Evolutionary conservation across 768 basidiomycete genomes (phyloP).

Genomic region (Pulveroboletus sp.): DNA sequence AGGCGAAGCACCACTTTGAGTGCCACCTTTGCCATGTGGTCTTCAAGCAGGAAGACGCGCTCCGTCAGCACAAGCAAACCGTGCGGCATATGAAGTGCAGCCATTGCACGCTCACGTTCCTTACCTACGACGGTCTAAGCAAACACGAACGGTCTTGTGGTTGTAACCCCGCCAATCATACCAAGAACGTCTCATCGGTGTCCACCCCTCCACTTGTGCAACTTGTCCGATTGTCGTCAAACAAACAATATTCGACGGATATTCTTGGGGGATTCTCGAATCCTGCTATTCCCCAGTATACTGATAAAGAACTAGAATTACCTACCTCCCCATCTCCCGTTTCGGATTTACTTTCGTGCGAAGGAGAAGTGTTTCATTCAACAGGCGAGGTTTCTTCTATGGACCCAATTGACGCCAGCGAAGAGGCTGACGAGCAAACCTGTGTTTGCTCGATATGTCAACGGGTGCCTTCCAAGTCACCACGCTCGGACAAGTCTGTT

Average conservation of each 20-base stretch:
- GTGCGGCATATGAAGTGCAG: constrained; percentile 4
- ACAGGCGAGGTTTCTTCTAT: neutral
- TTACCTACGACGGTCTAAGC: neutral
- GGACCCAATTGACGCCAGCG: neutral
- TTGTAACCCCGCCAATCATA: constrained; percentile 1
- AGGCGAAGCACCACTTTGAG: neutral
- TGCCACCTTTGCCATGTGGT: neutral
- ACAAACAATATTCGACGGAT: neutral
- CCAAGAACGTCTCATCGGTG: neutral
- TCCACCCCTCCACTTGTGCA: neutral
- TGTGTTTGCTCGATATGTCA: constrained; percentile 9
- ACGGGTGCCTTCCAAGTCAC: neutral
- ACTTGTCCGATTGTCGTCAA: neutral
- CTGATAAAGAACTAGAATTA: neutral
- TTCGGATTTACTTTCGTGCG: constrained; percentile 2
- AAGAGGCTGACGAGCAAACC: neutral
- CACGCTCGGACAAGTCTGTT: neutral
- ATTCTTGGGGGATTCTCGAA: neutral
- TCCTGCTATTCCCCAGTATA: neutral
- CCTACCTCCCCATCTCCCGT: neutral
- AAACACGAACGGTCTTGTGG: constrained; percentile 8
- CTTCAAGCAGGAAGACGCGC: neutral
- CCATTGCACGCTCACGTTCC: neutral
- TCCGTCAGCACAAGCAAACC: neutral
- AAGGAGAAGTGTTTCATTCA: constrained; percentile 11